Evolutionary conservation across 129 eudicot species (phyloP), one percentile per base, ranked within the genome.

Genomic region (Cynara cardunculus): DNA sequence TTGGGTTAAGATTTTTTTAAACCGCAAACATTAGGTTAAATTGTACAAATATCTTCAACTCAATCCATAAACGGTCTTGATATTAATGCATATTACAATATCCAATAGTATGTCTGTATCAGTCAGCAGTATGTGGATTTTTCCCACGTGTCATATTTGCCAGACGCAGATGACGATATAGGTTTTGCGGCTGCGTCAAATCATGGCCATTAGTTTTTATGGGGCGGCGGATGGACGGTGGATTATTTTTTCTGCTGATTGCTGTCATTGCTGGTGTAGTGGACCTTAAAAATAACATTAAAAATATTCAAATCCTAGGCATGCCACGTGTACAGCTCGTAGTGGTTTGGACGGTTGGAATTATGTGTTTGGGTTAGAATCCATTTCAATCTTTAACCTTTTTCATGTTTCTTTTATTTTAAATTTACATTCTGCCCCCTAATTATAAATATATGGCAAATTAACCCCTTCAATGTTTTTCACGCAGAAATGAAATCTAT

Each of bases 161-260:
- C 49, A 78, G 49, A 27, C 19, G 8, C 21, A 21, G 66, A 64
- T 5, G 72, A 39, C 26, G 69, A 73, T 16, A 78, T 72, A 30
- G 68, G 71, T 35, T 25, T 78, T 28, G 66, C 53, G 76, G 76
- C 82, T 67, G 35, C 66, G 61, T 24, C 39, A 73, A 73, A 27
- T 49, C 11, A 2, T 68, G 80, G 25, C 84, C 75, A 73, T 39
- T 7, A 41, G 27, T 28, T 41, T 73, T 41, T 8, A 59, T 19
- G 68, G 74, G 74, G 80, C 75, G 84, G 84, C n/a, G 74, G 34
- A 14, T 74, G 80, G 85, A 49, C 80, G 85, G 85, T 81, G 84
- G 31, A 53, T 72, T 39, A 72, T 62, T 62, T 73, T 35, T 53
- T 21, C 11, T 35, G 69, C 39, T 34, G 39, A 34, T 1, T 27